phyloP scores from a whole-genome alignment of 768 basidiomycete genomes.

The Cystofilobasidium capitatum region DNA sequence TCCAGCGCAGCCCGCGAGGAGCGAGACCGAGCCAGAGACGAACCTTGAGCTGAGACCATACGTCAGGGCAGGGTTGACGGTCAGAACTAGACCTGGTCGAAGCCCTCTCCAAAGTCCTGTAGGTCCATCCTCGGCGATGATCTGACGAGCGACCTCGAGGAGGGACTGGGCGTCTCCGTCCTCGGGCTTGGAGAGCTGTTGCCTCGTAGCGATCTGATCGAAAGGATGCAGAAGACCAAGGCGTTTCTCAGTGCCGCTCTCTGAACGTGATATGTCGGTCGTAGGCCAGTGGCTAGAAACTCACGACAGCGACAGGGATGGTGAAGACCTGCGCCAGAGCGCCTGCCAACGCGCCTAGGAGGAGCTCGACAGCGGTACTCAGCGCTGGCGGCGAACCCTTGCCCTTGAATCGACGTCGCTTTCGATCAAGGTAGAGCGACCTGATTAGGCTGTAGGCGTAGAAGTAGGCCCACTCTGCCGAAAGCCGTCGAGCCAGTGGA shows the following conservation, averaged over 20 bases:
- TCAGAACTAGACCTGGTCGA: conserved; percentile 88
- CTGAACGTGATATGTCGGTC: neutral
- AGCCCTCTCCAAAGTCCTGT: conserved; percentile 79
- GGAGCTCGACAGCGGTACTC: conserved; percentile 50
- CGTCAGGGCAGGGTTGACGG: conserved; percentile 94
- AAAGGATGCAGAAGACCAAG: neutral
- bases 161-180: conserved; percentile 41
- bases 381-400: conserved; percentile 26
- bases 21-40: neutral
- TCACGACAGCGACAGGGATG: conserved; percentile 82
- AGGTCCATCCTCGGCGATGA: conserved; percentile 78
- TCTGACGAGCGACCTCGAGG: conserved; percentile 67
- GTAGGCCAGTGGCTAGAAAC: neutral
- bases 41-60: conserved; percentile 83
- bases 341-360: conserved; percentile 83
- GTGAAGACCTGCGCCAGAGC: conserved; percentile 96
- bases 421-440: conserved; percentile 55
- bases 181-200: conserved; percentile 55
- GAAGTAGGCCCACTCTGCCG: conserved; percentile 93
- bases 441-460: conserved; percentile 95
- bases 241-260: neutral
- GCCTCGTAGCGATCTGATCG: conserved; percentile 65
- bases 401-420: conserved; percentile 47
- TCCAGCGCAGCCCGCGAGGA: neutral
- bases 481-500: conserved; percentile 16